Conservation (phyloP, 257 asterid genomes). For the Nicotiana sylvestris region DNA sequence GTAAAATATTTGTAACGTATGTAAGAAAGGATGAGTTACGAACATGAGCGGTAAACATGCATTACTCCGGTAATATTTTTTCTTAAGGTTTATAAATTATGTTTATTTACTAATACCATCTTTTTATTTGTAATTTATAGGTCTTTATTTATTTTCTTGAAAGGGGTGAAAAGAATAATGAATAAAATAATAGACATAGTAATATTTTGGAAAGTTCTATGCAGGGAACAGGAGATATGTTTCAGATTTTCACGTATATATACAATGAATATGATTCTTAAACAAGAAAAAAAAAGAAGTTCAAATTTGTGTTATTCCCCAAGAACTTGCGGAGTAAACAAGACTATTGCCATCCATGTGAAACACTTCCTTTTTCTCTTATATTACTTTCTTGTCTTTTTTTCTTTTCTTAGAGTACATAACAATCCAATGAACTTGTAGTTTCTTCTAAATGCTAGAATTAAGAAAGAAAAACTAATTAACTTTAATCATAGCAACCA, state of each 20-base stretch:
- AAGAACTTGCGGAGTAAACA: neutral
- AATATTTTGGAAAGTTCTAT: neutral
- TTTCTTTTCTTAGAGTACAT: neutral
- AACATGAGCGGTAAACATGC: no score
- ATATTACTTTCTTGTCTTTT: neutral
- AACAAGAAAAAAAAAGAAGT: neutral
- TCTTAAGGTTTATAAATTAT: no score
- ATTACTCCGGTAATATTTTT: no score
- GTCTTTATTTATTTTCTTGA: neutral
- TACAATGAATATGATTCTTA: neutral
- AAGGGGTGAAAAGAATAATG: neutral
- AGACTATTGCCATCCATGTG: neutral
- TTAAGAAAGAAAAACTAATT: neutral
- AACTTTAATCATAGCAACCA: neutral
- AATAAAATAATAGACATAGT: neutral
- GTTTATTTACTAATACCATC: no score
- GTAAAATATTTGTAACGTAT: neutral
- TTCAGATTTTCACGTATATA: neutral
- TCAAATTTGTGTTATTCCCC: neutral
- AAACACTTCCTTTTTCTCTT: neutral
- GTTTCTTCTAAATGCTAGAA: neutral
- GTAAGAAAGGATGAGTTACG: no score
- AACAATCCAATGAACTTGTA: neutral
- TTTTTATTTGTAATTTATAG: no score
- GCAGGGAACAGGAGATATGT: neutral